Percentiles rank a stretch among this genome's conserved stretches.
phyloP scores from a whole-genome alignment of 2,329 filamentous ascomycete species.

The Teratosphaeria epicoccoides region DNA sequence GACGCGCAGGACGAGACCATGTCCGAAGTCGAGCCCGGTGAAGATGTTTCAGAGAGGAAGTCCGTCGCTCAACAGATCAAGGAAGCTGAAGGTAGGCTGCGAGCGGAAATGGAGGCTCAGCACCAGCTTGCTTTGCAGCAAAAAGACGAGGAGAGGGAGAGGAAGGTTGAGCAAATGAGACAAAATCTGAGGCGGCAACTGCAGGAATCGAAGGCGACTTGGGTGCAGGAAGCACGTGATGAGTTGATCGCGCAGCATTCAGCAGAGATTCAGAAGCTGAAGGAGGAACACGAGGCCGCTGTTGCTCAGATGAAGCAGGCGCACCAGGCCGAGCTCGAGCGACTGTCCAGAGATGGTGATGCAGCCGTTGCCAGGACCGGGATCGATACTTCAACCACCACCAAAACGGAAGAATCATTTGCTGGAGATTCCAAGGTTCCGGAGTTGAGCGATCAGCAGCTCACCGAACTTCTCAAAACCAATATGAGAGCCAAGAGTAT shows the following conservation, averaged over 20 bases:
- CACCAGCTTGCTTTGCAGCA: constrained; percentile 31
- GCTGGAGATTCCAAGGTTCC: constrained; percentile 10
- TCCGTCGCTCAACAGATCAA: constrained; percentile 29
- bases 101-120: constrained; percentile 28
- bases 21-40: constrained; percentile 7
- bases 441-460: constrained; percentile 33
- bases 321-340: constrained; percentile 28
- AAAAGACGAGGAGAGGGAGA: constrained; percentile 40
- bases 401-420: neutral
- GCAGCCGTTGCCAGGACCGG: constrained; percentile 28
- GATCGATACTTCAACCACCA: neutral
- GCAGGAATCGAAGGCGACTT: constrained; percentile 31
- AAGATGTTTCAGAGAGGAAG: constrained; percentile 31
- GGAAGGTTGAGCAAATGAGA: constrained; percentile 60
- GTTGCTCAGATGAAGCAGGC: constrained; percentile 29
- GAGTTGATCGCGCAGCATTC: constrained; percentile 33
- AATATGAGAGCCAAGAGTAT: constrained; percentile 41
- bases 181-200: constrained; percentile 58
- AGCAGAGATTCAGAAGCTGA: constrained; percentile 39
- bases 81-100: constrained; percentile 31
- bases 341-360: constrained; percentile 26
- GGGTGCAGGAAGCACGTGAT: constrained; percentile 28
- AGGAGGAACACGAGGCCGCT: constrained; percentile 35
- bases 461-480: constrained; percentile 38
- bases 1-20: neutral